Evolutionary conservation across 2,329 filamentous ascomycete genomes (phyloP).

Genomic region (Talaromyces sp.): DNA sequence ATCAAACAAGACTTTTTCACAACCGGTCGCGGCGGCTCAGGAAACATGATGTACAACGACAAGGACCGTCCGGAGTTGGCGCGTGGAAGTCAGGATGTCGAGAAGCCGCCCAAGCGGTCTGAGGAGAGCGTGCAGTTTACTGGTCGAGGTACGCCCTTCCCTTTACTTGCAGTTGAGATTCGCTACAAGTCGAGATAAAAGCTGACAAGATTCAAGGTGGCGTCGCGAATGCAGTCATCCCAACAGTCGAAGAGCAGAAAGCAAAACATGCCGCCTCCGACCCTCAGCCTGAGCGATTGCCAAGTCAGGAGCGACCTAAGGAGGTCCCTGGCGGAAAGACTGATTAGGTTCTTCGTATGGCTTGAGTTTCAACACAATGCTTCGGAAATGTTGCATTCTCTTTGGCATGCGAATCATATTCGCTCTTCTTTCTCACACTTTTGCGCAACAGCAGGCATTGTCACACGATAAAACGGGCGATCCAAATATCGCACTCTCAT

Average conservation of each 20-base stretch:
- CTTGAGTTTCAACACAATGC: neutral
- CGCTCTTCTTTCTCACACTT: neutral
- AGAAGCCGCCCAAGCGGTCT: conserved; percentile 46
- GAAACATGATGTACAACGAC: conserved; percentile 81
- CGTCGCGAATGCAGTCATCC: conserved; percentile 36
- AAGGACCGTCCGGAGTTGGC: conserved; percentile 63
- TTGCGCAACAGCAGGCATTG: neutral
- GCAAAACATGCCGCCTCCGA: conserved; percentile 13
- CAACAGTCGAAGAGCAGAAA: conserved; percentile 20
- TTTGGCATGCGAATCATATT: too few species aligned
- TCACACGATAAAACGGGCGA: neutral
- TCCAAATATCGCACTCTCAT: neutral
- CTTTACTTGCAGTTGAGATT: neutral
- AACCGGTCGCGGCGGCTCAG: conserved; percentile 81
- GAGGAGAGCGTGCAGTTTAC: conserved; percentile 41
- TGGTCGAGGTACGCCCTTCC: conserved; percentile 38
- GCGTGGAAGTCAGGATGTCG: conserved; percentile 77
- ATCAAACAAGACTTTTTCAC: conserved; percentile 82
- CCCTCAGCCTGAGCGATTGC: conserved; percentile 21
- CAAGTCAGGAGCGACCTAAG: conserved; percentile 28
- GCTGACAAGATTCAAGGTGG: conserved; percentile 27
- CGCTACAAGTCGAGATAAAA: too few species aligned
- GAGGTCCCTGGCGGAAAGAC: conserved; percentile 22
- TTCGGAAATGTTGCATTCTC: neutral
- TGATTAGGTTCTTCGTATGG: neutral